phyloP scores from a whole-genome alignment of 192 early-diverging fungal genomes.

The Mortierella alpina region DNA sequence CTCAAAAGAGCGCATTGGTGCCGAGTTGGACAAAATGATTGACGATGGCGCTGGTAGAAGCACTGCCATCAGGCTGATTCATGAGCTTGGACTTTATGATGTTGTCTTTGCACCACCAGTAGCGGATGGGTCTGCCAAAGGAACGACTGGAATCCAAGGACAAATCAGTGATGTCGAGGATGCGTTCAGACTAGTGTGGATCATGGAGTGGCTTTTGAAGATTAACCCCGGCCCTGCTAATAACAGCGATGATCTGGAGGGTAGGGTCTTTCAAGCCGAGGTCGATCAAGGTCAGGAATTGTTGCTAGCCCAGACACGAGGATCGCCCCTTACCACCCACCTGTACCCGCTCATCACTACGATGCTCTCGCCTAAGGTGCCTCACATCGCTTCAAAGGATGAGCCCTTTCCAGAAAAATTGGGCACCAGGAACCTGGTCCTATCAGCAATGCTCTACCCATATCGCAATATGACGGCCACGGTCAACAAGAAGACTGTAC shows the following conservation, averaged over 20 bases:
- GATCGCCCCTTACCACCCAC: slow-evolving; percentile 20
- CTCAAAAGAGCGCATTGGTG: slow-evolving; percentile 90
- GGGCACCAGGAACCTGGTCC: slow-evolving; percentile 58
- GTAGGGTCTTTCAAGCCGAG: slow-evolving; percentile 28
- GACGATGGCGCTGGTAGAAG: slow-evolving; percentile 47
- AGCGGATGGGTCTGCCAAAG: slow-evolving; percentile 33
- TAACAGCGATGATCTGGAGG: slow-evolving; percentile 5
- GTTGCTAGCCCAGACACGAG: slow-evolving; percentile 19
- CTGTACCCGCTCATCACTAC: slow-evolving; percentile 34
- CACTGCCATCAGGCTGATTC: slow-evolving; percentile 52
- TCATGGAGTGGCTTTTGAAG: slow-evolving; percentile 59
- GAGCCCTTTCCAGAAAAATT: slow-evolving; percentile 39
- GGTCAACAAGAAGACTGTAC: slow-evolving; percentile 59
- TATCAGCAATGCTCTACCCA: slow-evolving; percentile 70
- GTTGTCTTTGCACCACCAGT: slow-evolving; percentile 60
- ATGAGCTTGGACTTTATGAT: slow-evolving; percentile 56
- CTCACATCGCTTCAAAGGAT: slow-evolving; percentile 33
- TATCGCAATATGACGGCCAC: slow-evolving; percentile 53
- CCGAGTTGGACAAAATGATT: slow-evolving; percentile 95
- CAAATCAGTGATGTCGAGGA: slow-evolving; percentile 21
- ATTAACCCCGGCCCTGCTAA: slow-evolving; percentile 20
- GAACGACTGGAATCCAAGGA: slow-evolving; percentile 37
- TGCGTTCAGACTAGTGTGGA: slow-evolving; percentile 53
- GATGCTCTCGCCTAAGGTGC: slow-evolving; percentile 10
- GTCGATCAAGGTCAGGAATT: slow-evolving; percentile 27